phyloP scores from a whole-genome alignment of 495 filamentous ascomycete species.

The Xylona heveae region DNA sequence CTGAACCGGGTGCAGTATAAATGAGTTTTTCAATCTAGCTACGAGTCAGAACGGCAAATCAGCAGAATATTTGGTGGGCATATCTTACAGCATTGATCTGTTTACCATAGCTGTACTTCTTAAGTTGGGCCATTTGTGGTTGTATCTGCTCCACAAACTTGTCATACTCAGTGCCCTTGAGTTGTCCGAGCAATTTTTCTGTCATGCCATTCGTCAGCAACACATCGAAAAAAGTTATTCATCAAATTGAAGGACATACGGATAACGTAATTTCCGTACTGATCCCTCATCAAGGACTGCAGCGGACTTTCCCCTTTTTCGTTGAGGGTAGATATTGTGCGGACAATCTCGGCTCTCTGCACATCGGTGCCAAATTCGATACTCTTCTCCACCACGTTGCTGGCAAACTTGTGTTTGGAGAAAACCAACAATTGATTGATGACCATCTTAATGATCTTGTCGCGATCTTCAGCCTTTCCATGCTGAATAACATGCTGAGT shows the following conservation, averaged over 20 bases:
- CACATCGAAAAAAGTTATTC: neutral
- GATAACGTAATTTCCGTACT: constrained; percentile 92
- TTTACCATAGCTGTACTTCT: constrained; percentile 55
- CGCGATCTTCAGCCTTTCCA: constrained; percentile 55
- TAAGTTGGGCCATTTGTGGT: constrained; percentile 48
- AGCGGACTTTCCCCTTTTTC: constrained; percentile 47
- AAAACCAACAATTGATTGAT: constrained; percentile 24
- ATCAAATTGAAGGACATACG: constrained; percentile 37
- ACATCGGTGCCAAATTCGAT: constrained; percentile 50
- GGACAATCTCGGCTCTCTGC: constrained; percentile 51
- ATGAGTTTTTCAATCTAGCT: constrained; percentile 16
- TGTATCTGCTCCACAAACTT: constrained; percentile 50
- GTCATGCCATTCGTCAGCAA: constrained; percentile 18
- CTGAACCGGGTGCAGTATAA: constrained; percentile 13
- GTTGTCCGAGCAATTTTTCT: constrained; percentile 62
- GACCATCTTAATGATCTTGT: constrained; percentile 50
- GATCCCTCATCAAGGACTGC: constrained; percentile 64
- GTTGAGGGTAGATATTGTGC: constrained; percentile 33
- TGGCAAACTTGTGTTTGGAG: constrained; percentile 67
- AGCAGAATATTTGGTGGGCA: neutral
- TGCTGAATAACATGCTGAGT: constrained; percentile 82
- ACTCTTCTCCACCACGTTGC: constrained; percentile 93
- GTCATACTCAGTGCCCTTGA: constrained; percentile 41
- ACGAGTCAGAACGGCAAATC: constrained; percentile 2
- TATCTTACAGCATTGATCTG: constrained; percentile 30